Evolutionary conservation across 108 stramenopile species (phyloP), one percentile per base, ranked within the genome.

Genomic region (Seminavis robusta): DNA sequence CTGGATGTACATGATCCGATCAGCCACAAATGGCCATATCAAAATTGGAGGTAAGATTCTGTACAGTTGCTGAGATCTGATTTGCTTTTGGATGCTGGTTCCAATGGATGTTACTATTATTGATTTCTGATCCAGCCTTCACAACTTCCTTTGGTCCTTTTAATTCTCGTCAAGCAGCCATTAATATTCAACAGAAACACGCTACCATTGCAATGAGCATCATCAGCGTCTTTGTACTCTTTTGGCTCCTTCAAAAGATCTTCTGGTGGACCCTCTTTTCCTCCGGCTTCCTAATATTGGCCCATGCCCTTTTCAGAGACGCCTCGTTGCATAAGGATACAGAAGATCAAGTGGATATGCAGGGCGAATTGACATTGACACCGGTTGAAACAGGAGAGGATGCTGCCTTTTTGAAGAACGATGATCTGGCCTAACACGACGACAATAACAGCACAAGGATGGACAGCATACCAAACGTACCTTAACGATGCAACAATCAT

Each of bases 311-410:
- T 24, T 66, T 94, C 27, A 50, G 93, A 31, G 93, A 94, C 65
- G 93, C 93, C 0, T 75, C 72, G 17, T 84, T 94, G 87, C 93
- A 94, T 56, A 88, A 91, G 71, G 92, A 94, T 71, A 81, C 83
- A 40, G 83, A 81, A 41, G 93, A 94, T 68, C 69, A 68, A 39
- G 79, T 94, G 26, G 79, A 65, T 11, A 94, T 94, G 93, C 69
- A 69, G 29, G 92, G 93, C 26, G 93, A 94, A 63, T 47, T 88
- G 57, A 47, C 29, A 19, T n/a, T 53, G 39, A n/a, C n/a, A n/a
- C n/a, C n/a, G n/a, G n/a, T n/a, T n/a, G n/a, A n/a, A n/a, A 34
- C 33, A 15, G 28, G 48, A n/a, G 57, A 59, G 23, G 57, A 59
- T 47, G 45, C 57, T 3, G 43, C 57, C 25, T 59, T 56, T 42